These are phyloP conservation scores for Lentinula guzmanii DNA, from an alignment of 768 basidiomycete genomes.

Conservation along the genomic window DNA sequence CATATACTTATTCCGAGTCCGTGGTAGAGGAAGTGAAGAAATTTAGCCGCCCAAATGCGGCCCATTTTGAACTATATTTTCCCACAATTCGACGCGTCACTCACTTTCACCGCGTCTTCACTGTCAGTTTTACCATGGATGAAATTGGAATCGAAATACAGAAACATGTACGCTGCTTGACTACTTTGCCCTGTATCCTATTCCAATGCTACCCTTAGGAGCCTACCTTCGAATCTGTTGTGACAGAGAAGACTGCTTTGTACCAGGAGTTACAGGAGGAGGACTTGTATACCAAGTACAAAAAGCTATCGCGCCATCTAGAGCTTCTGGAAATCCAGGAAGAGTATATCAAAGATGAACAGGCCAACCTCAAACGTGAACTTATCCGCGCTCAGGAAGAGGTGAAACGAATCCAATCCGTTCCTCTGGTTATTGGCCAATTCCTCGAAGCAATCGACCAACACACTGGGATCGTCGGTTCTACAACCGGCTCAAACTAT, in stretches of 20 bases:
- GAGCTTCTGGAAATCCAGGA: constrained; percentile 94
- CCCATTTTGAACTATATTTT: not conserved
- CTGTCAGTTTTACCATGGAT: constrained; percentile 52
- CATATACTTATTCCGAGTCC: not conserved
- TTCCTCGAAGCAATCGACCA: constrained; percentile 99
- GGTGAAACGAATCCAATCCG: constrained; percentile 98
- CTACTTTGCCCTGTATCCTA: not conserved
- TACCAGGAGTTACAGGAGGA: constrained; percentile 85
- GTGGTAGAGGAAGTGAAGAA: not conserved
- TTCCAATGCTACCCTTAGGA: constrained; percentile 45
- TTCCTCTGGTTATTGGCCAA: constrained; percentile 98
- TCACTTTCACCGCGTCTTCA: not conserved
- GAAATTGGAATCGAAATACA: constrained; percentile 84
- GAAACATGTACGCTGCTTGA: constrained; percentile 53
- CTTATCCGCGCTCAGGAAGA: constrained; percentile 98
- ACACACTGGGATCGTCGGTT: constrained; percentile 93
- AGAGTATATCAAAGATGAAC: constrained; percentile 98
- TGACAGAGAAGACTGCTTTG: constrained; percentile 84
- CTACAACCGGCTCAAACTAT: constrained; percentile 96
- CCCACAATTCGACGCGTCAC: constrained; percentile 7
- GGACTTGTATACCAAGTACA: constrained; percentile 96
- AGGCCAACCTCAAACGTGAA: constrained; percentile 95
- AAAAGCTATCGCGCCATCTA: constrained; percentile 89
- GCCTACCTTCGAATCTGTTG: constrained; percentile 82
- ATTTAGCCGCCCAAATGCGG: not conserved